These are phyloP conservation scores for Trifolium dubium DNA, from an alignment of 306 rosid species.

Conservation along the genomic window DNA sequence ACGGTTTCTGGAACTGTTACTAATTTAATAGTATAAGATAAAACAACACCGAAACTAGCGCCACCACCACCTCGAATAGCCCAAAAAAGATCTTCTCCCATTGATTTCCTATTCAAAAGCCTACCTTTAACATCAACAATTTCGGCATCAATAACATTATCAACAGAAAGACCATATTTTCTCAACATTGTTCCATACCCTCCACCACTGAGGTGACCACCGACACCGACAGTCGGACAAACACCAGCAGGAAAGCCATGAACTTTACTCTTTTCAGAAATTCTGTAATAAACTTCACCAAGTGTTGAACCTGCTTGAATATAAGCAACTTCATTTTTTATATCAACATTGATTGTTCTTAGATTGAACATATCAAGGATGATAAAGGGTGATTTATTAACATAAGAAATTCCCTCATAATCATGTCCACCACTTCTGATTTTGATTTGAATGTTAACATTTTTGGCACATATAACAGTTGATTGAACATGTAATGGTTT, in stretches of 20 bases:
- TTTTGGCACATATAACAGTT: constrained; percentile 47
- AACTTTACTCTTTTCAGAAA: constrained; percentile 46
- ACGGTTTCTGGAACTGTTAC: constrained; percentile 56
- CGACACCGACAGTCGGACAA: constrained; percentile 62
- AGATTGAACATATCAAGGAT: constrained; percentile 64
- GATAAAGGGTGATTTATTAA: constrained; percentile 49
- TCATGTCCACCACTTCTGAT: constrained; percentile 68
- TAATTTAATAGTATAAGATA: constrained; percentile 49
- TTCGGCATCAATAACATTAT: constrained; percentile 57
- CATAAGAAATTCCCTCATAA: constrained; percentile 60
- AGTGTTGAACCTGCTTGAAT: constrained; percentile 59
- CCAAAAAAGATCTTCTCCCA: constrained; percentile 71
- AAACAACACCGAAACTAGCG: constrained; percentile 55
- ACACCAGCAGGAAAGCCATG: constrained; percentile 64
- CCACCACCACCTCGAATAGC: constrained; percentile 63
- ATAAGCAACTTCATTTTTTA: constrained; percentile 42
- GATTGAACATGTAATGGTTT: constrained; percentile 56
- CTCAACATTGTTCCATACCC: constrained; percentile 65
- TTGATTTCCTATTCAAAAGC: constrained; percentile 48
- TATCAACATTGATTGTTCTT: constrained; percentile 48
- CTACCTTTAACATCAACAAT: constrained; percentile 52
- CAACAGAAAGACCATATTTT: constrained; percentile 58
- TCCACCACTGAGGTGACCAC: constrained; percentile 62
- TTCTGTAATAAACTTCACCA: constrained; percentile 58
- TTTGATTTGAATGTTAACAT: constrained; percentile 49